Conservation (phyloP, 2,329 filamentous ascomycete genomes). For the Cytospora paraplurivora region DNA sequence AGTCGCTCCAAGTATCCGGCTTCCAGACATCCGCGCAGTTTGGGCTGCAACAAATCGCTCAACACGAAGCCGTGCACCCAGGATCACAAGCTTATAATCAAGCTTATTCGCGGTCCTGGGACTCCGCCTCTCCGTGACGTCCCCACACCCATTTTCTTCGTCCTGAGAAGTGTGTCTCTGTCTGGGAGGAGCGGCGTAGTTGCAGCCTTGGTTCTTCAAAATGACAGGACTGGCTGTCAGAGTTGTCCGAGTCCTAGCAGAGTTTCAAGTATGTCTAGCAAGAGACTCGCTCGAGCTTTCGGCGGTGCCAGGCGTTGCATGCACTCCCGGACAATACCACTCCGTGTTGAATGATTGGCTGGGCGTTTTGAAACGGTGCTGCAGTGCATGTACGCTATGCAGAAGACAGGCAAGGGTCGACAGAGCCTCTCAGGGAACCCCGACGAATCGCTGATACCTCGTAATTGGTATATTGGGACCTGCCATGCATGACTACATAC, state of each 20-base stretch:
- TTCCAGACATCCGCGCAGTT: not conserved
- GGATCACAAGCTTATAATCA: not conserved
- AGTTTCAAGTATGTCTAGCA: constrained; percentile 7
- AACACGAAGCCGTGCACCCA: constrained; percentile 1
- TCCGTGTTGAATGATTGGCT: constrained; percentile 28
- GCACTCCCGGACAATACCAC: constrained; percentile 6
- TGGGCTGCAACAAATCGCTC: not conserved
- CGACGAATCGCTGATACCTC: constrained; percentile 8
- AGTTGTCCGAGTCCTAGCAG: constrained; percentile 15
- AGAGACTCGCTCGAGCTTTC: not conserved
- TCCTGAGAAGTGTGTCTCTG: not conserved
- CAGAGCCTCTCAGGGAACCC: not conserved
- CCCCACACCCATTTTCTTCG: not conserved
- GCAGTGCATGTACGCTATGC: constrained; percentile 3
- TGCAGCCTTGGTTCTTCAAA: not conserved
- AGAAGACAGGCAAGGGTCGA: constrained; percentile 11
- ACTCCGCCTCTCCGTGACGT: not conserved
- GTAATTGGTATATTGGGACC: not conserved
- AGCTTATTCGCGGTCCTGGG: not conserved
- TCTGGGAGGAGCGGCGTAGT: constrained; percentile 2
- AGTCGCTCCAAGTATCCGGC: not conserved
- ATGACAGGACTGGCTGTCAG: constrained; percentile 23
- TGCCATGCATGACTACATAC: not conserved
- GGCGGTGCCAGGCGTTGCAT: constrained; percentile 14
- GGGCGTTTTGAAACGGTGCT: constrained; percentile 1